These are phyloP conservation scores for Podosphaera xanthii DNA, from an alignment of 2,329 filamentous ascomycete species.

Conservation along the genomic window DNA sequence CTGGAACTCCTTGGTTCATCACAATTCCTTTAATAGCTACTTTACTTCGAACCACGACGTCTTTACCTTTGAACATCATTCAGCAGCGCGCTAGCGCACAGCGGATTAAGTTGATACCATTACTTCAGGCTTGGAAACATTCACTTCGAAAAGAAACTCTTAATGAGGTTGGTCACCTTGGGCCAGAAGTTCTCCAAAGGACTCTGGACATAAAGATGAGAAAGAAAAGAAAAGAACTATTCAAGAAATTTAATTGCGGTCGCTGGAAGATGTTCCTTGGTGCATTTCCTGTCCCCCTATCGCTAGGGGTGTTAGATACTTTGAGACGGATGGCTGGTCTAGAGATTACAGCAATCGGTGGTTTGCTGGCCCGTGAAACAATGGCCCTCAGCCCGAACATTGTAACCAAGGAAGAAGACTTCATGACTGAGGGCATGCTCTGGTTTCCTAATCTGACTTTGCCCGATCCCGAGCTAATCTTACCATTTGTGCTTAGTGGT, in stretches of 20 bases:
- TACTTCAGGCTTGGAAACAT: conserved; percentile 19
- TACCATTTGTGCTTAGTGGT: conserved; percentile 25
- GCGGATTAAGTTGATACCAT: conserved; percentile 21
- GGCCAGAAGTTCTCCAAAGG: conserved; percentile 6
- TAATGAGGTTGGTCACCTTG: conserved; percentile 10
- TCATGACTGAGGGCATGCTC: conserved; percentile 31
- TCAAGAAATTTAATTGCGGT: conserved; percentile 16
- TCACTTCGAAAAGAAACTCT: conserved; percentile 12
- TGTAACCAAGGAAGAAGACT: conserved; percentile 11
- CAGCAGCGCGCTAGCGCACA: conserved; percentile 19
- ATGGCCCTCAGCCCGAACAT: background rate
- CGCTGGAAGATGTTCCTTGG: conserved; percentile 16
- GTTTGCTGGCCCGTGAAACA: background rate
- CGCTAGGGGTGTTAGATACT: conserved; percentile 23
- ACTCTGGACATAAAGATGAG: conserved; percentile 8
- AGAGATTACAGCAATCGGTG: background rate
- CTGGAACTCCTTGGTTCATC: conserved; percentile 28
- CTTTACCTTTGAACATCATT: conserved; percentile 24
- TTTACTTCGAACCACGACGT: conserved; percentile 23
- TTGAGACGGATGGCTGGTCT: conserved; percentile 24
- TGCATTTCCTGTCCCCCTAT: conserved; percentile 22
- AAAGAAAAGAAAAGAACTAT: conserved; percentile 14
- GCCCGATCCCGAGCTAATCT: conserved; percentile 25
- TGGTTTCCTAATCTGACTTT: conserved; percentile 35
- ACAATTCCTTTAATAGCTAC: conserved; percentile 31